A percentile compares a stretch with the other conserved stretches of the same genome.
phyloP scores from a whole-genome alignment of 306 rosid genomes.

The Glycyrrhiza uralensis region DNA sequence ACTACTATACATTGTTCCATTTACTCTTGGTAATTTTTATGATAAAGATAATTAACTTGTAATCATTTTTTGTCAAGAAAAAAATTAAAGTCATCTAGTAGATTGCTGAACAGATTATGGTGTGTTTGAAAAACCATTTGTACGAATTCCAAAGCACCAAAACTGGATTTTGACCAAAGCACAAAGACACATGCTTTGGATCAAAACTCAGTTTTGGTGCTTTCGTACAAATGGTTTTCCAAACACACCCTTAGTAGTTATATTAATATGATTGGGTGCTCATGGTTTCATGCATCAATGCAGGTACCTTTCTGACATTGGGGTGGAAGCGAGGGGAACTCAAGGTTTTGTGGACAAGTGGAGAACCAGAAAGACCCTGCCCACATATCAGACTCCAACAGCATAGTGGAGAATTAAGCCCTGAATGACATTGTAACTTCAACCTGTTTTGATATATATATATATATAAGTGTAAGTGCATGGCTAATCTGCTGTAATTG shows the following conservation, averaged over 20 bases:
- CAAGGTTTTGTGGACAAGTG: constrained; percentile 58
- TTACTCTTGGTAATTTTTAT: constrained; percentile 67
- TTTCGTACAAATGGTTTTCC: too few species aligned
- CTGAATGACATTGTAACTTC: constrained; percentile 35
- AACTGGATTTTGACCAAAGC: too few species aligned
- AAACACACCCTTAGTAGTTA: not conserved
- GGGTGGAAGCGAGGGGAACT: constrained; percentile 82
- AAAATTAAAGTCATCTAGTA: not conserved
- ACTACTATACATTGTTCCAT: constrained; percentile 91
- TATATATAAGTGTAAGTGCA: constrained; percentile 7
- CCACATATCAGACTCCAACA: constrained; percentile 63
- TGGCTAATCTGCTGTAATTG: constrained; percentile 20
- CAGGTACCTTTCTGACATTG: constrained; percentile 75
- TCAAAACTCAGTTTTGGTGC: too few species aligned
- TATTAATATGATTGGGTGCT: not conserved
- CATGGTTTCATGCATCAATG: constrained; percentile 13
- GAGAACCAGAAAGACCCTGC: constrained; percentile 78
- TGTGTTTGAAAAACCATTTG: too few species aligned
- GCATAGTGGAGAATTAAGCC: constrained; percentile 38
- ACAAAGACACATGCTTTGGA: too few species aligned
- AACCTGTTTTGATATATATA: constrained; percentile 22
- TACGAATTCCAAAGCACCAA: too few species aligned
- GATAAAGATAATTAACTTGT: not conserved
- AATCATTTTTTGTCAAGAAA: not conserved
- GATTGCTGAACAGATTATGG: not conserved